Conservation (phyloP, 805 yeast species). For the Kazachstania psychrophila region DNA sequence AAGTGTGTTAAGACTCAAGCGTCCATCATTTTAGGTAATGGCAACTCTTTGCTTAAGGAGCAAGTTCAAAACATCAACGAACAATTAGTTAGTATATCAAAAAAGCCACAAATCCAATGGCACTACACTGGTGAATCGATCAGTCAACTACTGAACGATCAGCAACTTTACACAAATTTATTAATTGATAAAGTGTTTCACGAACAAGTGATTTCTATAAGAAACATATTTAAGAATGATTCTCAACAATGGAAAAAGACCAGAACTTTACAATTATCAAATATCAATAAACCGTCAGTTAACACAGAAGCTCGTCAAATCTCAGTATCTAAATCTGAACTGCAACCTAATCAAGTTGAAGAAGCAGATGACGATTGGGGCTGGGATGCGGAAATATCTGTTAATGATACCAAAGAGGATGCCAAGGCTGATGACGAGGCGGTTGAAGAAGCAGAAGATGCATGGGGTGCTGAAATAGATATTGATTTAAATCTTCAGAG, state of each 20-base stretch:
- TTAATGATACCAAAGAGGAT: conserved; percentile 2
- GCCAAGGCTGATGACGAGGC: conserved; percentile 5
- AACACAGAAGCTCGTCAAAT: background rate
- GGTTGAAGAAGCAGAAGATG: conserved; percentile 8
- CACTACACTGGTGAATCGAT: conserved; percentile 13
- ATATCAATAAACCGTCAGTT: too few relatives aligned
- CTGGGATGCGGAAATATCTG: conserved; percentile 16
- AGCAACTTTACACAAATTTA: conserved; percentile 17
- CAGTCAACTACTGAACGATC: conserved; percentile 14
- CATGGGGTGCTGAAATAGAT: conserved; percentile 16
- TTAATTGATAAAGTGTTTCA: conserved; percentile 21
- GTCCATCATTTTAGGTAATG: conserved; percentile 10
- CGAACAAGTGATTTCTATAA: conserved; percentile 9
- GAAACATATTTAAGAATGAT: conserved; percentile 10
- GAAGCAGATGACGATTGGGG: conserved; percentile 16
- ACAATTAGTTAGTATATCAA: conserved; percentile 9
- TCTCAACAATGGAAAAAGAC: background rate
- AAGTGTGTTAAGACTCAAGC: conserved; percentile 20
- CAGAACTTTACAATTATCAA: background rate
- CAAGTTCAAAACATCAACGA: conserved; percentile 8
- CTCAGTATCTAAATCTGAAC: background rate
- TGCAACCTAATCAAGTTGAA: background rate
- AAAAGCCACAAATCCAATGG: conserved; percentile 8
- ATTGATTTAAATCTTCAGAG: conserved; percentile 10
- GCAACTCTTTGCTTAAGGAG: conserved; percentile 7